Base-by-base conservation (phyloP, 176 grass and related monocot genomes). In the Thinopyrum elongatum region DNA sequence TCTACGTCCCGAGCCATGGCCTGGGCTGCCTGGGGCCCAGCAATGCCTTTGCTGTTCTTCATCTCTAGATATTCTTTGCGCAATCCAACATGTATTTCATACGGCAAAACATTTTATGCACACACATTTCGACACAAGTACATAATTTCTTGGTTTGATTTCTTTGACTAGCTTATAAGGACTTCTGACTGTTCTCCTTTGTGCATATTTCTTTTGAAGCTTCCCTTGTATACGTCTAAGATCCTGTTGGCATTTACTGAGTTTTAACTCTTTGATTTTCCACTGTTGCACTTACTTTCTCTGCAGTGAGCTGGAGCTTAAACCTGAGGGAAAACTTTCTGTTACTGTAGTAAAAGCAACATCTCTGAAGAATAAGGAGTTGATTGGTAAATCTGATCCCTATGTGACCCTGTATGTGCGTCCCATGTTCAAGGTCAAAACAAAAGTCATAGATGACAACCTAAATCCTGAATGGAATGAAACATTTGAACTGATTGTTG, bases 301-400 rank as follows among this genome's bases (percentile, higher is more conserved):
- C 29, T 70, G 70, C 84, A 98, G 96, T 79, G 96, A 94, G 5
- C 78, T 98, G 87, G 96, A 95, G 90, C 90, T 98, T 85, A 98
- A 92, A 91, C 96, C 93, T 55, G 91, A 92, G 87, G 96, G 96
- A 55, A 92, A 63, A 66, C 84, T 98, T 47, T 81, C 88, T 57
- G 84, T 98, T 85, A 94, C 90, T 55, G 79, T 98, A 31, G 28
- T 94, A 74, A 94, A 90, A 90, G 96, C 96, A 85, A 88, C 82
- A 64, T 85, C 78, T 44, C 87, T 98, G 85, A 94, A 70, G 70
- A 98, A 98, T 19, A 85, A 83, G 77, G 96, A 98, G 78, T 13
- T 94, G 69, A 78, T 98, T 58, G 96, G 96, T 74, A 98, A 98
- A 95, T 98, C 96, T 79, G 96, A 98, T 89, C 96, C 96, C 73